These are phyloP conservation scores for Pyrenula massariospora DNA, from an alignment of 495 filamentous ascomycete species.

Conservation along the genomic window DNA sequence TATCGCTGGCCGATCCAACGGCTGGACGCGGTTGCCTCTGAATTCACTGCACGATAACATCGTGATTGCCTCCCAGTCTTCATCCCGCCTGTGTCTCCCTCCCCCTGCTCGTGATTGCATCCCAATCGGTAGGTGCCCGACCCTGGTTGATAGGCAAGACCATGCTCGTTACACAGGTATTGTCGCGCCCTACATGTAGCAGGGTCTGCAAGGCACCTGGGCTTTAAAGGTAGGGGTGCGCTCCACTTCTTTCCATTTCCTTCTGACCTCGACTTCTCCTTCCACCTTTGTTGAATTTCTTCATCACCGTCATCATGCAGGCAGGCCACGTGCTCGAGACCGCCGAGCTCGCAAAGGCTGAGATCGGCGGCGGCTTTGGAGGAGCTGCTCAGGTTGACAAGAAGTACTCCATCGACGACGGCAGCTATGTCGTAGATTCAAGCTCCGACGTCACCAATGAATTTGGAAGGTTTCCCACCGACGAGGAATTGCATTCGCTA, in stretches of 20 bases:
- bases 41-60: too few relatives aligned
- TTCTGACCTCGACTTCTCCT: neutral
- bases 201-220: too few relatives aligned
- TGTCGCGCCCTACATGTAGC: too few relatives aligned
- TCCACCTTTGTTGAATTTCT: neutral
- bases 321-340: neutral
- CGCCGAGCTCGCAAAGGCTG: neutral
- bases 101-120: too few relatives aligned
- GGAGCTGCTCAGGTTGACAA: neutral
- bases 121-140: neutral
- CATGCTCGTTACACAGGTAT: neutral
- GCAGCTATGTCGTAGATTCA: neutral
- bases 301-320: neutral
- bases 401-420: neutral
- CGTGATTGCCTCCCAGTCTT: too few relatives aligned
- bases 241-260: neutral
- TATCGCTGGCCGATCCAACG: neutral
- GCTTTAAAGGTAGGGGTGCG: neutral
- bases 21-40: neutral
- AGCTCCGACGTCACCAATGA: neutral
- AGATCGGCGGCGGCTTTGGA: neutral
- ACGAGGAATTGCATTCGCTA: conserved; percentile 46
- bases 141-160: neutral
- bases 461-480: conserved; percentile 29
- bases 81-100: too few relatives aligned